These are phyloP conservation scores for Coemansia guatemalensis DNA, from an alignment of 192 early-diverging fungal species.

Conservation along the genomic window DNA sequence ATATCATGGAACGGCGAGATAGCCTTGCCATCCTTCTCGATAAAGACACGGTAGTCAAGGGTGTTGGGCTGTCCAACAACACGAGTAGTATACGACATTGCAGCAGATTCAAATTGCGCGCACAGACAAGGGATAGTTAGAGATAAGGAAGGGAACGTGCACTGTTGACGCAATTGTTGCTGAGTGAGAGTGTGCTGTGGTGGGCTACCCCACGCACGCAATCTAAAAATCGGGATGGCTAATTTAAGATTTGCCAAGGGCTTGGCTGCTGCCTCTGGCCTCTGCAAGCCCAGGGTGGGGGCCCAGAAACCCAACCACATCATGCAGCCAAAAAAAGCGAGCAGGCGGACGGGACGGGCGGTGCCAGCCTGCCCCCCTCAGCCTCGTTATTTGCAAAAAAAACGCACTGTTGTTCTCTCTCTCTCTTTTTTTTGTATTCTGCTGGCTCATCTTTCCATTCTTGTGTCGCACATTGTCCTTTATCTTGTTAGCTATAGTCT, in stretches of 20 bases:
- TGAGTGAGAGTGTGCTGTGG: background rate
- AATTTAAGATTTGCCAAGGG: background rate
- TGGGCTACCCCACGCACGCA: background rate
- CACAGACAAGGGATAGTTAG: background rate
- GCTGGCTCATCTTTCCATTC: background rate
- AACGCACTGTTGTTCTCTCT: background rate
- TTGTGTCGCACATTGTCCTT: background rate
- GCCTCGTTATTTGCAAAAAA: background rate
- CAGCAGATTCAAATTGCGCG: background rate
- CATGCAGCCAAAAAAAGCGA: background rate
- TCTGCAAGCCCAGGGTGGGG: background rate
- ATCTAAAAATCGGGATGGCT: background rate
- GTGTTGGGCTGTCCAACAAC: constrained; percentile 79
- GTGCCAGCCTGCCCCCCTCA: no score
- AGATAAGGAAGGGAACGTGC: background rate
- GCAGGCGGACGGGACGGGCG: no score
- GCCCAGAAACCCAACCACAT: background rate
- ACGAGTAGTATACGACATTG: constrained; percentile 69
- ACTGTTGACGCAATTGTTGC: background rate
- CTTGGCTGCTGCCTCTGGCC: no score
- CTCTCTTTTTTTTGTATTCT: background rate
- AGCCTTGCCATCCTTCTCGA: constrained; percentile 80
- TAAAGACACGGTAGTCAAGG: constrained; percentile 87
- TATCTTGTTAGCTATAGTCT: background rate
- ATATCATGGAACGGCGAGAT: constrained; percentile 98